These are phyloP conservation scores for Fusarium duplospermum DNA, from an alignment of 2,329 filamentous ascomycete genomes.

Conservation along the genomic window DNA sequence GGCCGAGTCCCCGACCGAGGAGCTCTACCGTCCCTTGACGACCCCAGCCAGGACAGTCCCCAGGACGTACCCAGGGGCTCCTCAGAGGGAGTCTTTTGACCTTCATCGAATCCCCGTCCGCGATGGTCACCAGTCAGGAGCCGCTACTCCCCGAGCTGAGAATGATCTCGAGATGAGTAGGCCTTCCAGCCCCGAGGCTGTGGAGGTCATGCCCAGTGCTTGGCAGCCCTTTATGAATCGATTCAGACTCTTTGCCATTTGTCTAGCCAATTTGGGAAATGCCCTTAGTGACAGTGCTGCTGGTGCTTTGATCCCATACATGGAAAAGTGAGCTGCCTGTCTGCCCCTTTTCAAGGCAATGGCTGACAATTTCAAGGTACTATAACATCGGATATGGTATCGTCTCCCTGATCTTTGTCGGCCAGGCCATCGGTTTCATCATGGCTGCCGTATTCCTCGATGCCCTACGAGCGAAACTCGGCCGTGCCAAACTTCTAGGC, in stretches of 20 bases:
- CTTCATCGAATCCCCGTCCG: conserved; percentile 39
- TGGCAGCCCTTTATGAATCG: conserved; percentile 75
- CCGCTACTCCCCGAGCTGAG: conserved; percentile 9
- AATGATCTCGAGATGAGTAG: conserved; percentile 65
- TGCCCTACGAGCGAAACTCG: conserved; percentile 69
- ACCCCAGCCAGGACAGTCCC: conserved; percentile 52
- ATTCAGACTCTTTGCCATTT: conserved; percentile 73
- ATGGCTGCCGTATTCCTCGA: conserved; percentile 77
- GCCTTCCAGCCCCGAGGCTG: conserved; percentile 59
- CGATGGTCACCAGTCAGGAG: conserved; percentile 14
- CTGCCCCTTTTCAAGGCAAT: background rate
- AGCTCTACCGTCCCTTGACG: conserved; percentile 39
- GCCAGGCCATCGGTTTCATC: conserved; percentile 82
- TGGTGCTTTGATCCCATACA: conserved; percentile 83
- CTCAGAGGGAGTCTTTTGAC: conserved; percentile 48
- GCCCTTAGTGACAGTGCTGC: conserved; percentile 81
- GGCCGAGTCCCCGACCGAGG: conserved; percentile 28
- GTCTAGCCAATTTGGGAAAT: conserved; percentile 74
- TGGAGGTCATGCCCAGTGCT: conserved; percentile 65
- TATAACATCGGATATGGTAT: conserved; percentile 82
- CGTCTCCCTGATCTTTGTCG: conserved; percentile 85
- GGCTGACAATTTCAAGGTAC: conserved; percentile 53
- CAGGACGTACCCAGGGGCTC: conserved; percentile 54
- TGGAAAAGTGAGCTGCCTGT: conserved; percentile 66
- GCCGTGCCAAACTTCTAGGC: conserved; percentile 73